Conservation (phyloP, 139 green algal genomes). For the Picochlorum sp. region DNA sequence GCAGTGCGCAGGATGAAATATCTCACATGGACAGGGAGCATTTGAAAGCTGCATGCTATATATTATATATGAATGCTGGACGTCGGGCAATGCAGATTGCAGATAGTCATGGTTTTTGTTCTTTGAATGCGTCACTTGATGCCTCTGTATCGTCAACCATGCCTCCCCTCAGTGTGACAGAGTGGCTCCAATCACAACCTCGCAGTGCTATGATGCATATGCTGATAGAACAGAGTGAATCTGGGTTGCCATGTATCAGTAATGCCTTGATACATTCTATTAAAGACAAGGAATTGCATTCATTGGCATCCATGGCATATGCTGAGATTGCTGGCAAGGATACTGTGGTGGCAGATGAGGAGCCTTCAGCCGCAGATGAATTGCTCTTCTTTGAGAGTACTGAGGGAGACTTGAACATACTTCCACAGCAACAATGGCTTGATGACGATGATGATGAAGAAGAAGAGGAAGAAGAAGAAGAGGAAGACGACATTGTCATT, state of each 20-base stretch:
- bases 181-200: not conserved
- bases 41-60: not conserved
- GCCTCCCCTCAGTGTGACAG: not conserved
- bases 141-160: not conserved
- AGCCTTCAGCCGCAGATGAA: slow-evolving; percentile 7
- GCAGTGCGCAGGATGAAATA: not conserved
- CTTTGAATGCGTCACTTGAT: not conserved
- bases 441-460: not conserved
- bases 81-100: not conserved
- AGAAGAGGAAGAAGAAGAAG: not conserved
- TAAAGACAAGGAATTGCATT: not conserved
- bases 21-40: not conserved
- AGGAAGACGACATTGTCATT: not conserved
- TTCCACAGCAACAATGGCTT: not conserved
- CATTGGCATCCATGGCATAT: not conserved
- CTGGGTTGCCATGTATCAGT: not conserved
- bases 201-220: not conserved
- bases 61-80: not conserved
- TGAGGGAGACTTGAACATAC: not conserved
- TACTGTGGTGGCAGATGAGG: too few relatives aligned
- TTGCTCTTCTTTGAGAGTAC: slow-evolving; percentile 16
- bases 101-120: not conserved
- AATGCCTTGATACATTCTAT: not conserved
- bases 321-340: too few relatives aligned
- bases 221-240: not conserved